These are phyloP conservation scores for Adansonia digitata DNA, from an alignment of 345 rosid species.

Conservation along the genomic window DNA sequence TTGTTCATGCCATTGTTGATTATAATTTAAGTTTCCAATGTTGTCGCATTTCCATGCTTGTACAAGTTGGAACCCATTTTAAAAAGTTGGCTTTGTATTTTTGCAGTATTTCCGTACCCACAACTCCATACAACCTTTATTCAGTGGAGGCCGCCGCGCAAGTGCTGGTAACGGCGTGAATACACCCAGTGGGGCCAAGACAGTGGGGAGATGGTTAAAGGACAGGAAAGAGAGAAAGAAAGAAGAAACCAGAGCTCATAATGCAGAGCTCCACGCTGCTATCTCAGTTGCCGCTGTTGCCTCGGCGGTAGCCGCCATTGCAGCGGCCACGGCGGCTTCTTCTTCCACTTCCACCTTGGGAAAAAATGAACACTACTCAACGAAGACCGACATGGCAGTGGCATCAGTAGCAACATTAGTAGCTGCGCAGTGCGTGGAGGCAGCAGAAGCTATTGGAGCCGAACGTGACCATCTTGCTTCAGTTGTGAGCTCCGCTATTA, in stretches of 20 bases:
- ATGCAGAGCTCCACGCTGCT: conserved; percentile 86
- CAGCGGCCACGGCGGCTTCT: conserved; percentile 72
- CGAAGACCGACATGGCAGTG: conserved; percentile 75
- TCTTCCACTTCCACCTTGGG: conserved; percentile 37
- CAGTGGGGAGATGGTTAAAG: conserved; percentile 93
- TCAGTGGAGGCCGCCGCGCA: conserved; percentile 47
- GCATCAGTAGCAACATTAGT: conserved; percentile 90
- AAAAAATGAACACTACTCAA: conserved; percentile 55
- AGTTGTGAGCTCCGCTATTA: conserved; percentile 82
- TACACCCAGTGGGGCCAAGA: conserved; percentile 70
- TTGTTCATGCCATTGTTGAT: too few relatives aligned
- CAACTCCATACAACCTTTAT: conserved; percentile 72
- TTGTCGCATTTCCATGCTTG: not conserved
- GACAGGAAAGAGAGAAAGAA: conserved; percentile 93
- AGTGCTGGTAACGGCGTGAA: conserved; percentile 40
- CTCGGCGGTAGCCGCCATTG: conserved; percentile 75
- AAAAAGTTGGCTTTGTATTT: not conserved
- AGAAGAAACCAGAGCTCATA: conserved; percentile 80
- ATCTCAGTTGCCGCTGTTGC: conserved; percentile 90
- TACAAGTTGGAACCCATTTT: not conserved
- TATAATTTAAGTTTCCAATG: not conserved
- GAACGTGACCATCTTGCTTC: conserved; percentile 81
- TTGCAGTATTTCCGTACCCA: conserved; percentile 78
- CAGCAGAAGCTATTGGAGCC: conserved; percentile 84
- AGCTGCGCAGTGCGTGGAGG: conserved; percentile 94